These are phyloP conservation scores for Earliella scabrosa DNA, from an alignment of 1,284 basidiomycete genomes.

Conservation along the genomic window DNA sequence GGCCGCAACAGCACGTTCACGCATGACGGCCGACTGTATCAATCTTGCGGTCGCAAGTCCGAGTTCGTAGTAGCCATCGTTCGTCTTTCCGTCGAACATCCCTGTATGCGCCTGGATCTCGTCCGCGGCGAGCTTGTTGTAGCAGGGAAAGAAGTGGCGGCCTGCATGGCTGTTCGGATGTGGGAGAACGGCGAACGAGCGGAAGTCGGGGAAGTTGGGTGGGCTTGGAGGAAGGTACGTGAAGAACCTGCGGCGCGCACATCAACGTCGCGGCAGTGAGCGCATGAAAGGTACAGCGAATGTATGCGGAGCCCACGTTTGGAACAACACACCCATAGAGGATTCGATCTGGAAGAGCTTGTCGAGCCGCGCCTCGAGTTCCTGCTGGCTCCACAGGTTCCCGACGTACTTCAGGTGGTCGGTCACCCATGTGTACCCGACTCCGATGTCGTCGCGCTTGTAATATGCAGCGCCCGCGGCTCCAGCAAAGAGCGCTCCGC, in stretches of 20 bases:
- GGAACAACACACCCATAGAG: conserved; percentile 70
- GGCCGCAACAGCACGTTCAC: conserved; percentile 4
- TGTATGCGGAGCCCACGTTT: conserved; percentile 52
- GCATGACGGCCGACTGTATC: conserved; percentile 56
- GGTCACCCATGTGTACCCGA: conserved; percentile 77
- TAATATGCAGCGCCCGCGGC: conserved; percentile 87
- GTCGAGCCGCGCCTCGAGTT: conserved; percentile 66
- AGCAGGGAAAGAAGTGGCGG: conserved; percentile 61
- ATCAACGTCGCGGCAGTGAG: neutral
- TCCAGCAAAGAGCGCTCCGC: conserved; percentile 77
- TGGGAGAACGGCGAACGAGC: conserved; percentile 83
- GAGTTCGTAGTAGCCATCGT: conserved; percentile 89
- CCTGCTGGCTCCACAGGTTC: conserved; percentile 83
- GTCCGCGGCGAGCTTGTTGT: conserved; percentile 72
- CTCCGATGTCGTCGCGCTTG: conserved; percentile 71
- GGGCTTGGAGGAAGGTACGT: conserved; percentile 69
- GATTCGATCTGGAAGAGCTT: conserved; percentile 62
- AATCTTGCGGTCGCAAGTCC: conserved; percentile 69
- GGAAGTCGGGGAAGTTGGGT: conserved; percentile 51
- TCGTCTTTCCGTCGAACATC: conserved; percentile 86
- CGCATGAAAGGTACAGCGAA: neutral
- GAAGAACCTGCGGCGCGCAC: conserved; percentile 65
- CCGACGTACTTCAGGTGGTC: conserved; percentile 94
- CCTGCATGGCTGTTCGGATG: conserved; percentile 52
- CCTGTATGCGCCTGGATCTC: conserved; percentile 89